Conservation (phyloP, 2,329 filamentous ascomycete genomes). For the Corynespora cassiicola region DNA sequence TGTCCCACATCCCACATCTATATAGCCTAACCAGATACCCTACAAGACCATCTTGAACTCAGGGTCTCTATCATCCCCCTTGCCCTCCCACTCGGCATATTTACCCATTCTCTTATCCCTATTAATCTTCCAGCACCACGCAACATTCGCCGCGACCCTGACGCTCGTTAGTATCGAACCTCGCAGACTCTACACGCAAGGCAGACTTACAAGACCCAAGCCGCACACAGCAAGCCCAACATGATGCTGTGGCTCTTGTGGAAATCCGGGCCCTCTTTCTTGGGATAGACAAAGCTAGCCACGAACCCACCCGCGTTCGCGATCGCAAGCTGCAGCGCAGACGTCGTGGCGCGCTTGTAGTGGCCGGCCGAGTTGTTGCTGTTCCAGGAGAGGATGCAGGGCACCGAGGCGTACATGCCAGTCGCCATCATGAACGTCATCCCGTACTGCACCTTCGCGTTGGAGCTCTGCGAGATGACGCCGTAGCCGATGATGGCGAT, state of each 20-base stretch:
- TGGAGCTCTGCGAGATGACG: conserved; percentile 63
- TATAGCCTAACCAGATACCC: too few relatives aligned
- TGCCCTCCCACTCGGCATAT: conserved; percentile 63
- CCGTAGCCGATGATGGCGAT: conserved; percentile 71
- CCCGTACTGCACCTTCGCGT: conserved; percentile 63
- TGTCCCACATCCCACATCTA: too few relatives aligned
- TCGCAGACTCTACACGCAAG: background rate
- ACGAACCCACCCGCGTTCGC: conserved; percentile 74
- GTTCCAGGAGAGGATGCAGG: conserved; percentile 69
- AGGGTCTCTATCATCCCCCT: conserved; percentile 69
- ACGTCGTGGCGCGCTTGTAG: conserved; percentile 73
- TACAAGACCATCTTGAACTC: conserved; percentile 66
- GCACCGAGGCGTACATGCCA: conserved; percentile 69
- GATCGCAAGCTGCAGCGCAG: conserved; percentile 69
- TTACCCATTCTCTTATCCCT: conserved; percentile 66
- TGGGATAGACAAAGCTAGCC: conserved; percentile 68
- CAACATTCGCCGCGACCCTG: conserved; percentile 66
- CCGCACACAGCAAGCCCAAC: conserved; percentile 64
- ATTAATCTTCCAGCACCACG: conserved; percentile 70
- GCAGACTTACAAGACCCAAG: conserved; percentile 67
- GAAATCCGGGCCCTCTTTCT: conserved; percentile 62
- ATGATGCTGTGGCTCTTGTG: conserved; percentile 68
- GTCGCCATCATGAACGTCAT: conserved; percentile 74
- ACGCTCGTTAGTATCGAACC: conserved; percentile 16
- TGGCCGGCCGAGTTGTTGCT: conserved; percentile 73